Evolutionary conservation across 495 filamentous ascomycete species (phyloP).

Genomic region (Evernia prunastri): DNA sequence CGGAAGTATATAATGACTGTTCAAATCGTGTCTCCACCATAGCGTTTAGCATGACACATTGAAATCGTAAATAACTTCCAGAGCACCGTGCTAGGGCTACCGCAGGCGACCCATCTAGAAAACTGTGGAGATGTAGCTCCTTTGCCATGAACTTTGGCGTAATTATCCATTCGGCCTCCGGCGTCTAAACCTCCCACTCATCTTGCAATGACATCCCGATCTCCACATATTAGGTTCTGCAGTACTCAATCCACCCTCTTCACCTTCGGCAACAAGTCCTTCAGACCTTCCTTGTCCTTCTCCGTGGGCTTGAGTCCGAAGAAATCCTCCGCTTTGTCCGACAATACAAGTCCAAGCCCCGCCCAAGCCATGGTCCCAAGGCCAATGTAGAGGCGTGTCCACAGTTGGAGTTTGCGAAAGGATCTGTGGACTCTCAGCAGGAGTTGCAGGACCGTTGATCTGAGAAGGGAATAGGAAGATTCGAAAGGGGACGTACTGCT

Average conservation of each 20-base stretch:
- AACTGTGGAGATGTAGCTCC: background rate
- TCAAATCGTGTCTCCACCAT: background rate
- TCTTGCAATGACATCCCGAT: background rate
- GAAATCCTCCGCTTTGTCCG: slow-evolving; percentile 55
- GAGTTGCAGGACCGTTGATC: background rate
- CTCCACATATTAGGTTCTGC: background rate
- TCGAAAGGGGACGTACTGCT: slow-evolving; percentile 2
- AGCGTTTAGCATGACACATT: background rate
- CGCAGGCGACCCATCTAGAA: background rate
- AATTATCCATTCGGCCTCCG: background rate
- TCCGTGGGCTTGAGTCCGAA: slow-evolving; percentile 57
- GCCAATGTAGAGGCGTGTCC: slow-evolving; percentile 58
- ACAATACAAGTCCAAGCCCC: slow-evolving; percentile 49
- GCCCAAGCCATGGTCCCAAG: slow-evolving; percentile 61
- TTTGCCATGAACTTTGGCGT: background rate
- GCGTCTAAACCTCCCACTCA: background rate
- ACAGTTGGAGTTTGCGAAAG: slow-evolving; percentile 54
- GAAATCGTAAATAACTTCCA: background rate
- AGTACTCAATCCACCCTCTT: slow-evolving; percentile 18
- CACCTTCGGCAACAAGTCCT: slow-evolving; percentile 24
- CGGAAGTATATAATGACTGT: background rate
- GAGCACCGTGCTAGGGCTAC: background rate
- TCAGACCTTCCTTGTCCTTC: slow-evolving; percentile 52
- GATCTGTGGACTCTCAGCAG: slow-evolving; percentile 34
- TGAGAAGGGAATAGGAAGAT: background rate